Evolutionary conservation across 2,329 filamentous ascomycete genomes (phyloP).

Genomic region (Mycosphaerella sp.): DNA sequence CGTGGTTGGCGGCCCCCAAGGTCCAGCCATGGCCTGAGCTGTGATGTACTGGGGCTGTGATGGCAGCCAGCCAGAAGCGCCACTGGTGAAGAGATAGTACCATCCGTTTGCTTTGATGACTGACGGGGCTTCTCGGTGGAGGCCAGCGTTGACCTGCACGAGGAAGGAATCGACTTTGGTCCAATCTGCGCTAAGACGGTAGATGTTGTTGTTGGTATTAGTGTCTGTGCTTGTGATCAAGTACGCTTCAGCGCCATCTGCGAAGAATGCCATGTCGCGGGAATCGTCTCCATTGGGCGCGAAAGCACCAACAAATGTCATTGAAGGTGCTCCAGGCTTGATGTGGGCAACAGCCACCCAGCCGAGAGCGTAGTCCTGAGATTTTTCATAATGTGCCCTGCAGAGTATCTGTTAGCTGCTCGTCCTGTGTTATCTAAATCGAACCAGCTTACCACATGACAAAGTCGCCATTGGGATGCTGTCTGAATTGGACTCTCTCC

Average conservation of each 20-base stretch:
- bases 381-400: constrained; percentile 19
- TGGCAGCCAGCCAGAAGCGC: constrained; percentile 23
- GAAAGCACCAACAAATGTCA: constrained; percentile 21
- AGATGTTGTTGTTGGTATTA: constrained; percentile 24
- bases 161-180: constrained; percentile 15
- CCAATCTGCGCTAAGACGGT: constrained; percentile 21
- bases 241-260: constrained; percentile 16
- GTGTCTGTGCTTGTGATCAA: constrained; percentile 19
- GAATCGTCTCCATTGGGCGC: constrained; percentile 20
- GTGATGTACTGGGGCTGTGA: constrained; percentile 18
- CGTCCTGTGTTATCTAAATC: neutral
- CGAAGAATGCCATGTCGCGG: constrained; percentile 23
- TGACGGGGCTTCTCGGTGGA: constrained; percentile 19
- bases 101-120: constrained; percentile 15
- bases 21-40: constrained; percentile 14
- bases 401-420: neutral
- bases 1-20: constrained; percentile 16
- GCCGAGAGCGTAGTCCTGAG: constrained; percentile 19
- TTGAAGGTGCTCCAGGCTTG: constrained; percentile 8
- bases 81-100: constrained; percentile 22
- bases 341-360: constrained; percentile 22
- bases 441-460: constrained; percentile 14
- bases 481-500: constrained; percentile 14
- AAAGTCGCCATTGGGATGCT: constrained; percentile 15
- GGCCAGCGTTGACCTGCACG: constrained; percentile 15